Percentiles rank a stretch among this genome's conserved stretches.
phyloP scores from a whole-genome alignment of 805 yeast genomes.

The Sugiyamaella marilandica region DNA sequence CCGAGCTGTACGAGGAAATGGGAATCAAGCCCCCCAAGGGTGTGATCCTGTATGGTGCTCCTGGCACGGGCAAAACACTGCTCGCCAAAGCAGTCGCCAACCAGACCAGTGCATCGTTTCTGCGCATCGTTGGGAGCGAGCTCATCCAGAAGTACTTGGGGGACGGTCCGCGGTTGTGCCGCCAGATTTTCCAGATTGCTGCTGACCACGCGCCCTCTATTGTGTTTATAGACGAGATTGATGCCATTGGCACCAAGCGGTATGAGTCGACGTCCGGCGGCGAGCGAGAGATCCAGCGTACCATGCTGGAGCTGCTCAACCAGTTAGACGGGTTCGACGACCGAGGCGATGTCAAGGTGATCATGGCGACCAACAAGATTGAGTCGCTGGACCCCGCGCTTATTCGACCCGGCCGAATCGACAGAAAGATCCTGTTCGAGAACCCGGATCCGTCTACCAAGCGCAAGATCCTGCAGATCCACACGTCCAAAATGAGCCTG shows the following conservation, averaged over 20 bases:
- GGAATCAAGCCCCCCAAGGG: constrained; percentile 99
- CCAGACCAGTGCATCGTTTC: constrained; percentile 92
- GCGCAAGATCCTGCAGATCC: constrained; percentile 87
- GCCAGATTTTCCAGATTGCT: constrained; percentile 94
- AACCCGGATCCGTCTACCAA: constrained; percentile 91
- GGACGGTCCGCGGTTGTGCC: constrained; percentile 91
- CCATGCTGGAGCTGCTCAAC: constrained; percentile 92
- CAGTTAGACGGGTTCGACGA: constrained; percentile 97
- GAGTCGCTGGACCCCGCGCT: constrained; percentile 94
- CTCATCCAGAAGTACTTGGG: constrained; percentile 95
- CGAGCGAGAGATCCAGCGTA: constrained; percentile 94
- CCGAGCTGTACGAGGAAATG: constrained; percentile 96
- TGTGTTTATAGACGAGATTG: constrained; percentile 97
- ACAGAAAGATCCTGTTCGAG: constrained; percentile 91
- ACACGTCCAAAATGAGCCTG: constrained; percentile 88
- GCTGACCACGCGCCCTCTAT: constrained; percentile 98
- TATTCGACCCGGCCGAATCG: constrained; percentile 95
- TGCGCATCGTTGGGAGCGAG: constrained; percentile 96
- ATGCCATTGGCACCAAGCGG: constrained; percentile 98
- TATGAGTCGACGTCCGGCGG: constrained; percentile 90
- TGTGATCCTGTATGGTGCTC: constrained; percentile 94
- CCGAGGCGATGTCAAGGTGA: constrained; percentile 94
- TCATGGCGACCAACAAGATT: constrained; percentile 96
- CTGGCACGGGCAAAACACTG: constrained; percentile 95
- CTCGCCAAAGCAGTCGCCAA: constrained; percentile 98